Conservation (phyloP, 192 early-diverging fungal genomes). For the Coemansia sp. region DNA sequence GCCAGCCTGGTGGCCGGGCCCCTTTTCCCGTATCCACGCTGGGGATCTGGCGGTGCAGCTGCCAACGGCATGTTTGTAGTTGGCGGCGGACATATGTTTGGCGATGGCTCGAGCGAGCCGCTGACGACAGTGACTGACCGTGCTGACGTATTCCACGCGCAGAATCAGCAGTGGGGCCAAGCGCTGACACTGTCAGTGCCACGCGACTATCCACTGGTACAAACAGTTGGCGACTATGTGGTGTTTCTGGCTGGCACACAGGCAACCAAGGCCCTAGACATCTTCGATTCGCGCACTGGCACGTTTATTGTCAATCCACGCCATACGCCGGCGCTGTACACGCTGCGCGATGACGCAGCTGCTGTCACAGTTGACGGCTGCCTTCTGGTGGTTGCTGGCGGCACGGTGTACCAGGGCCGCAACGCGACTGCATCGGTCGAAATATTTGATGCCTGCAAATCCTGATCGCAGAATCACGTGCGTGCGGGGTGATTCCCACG, state of each 20-base stretch:
- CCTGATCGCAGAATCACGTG: background rate
- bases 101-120: slow-evolving; percentile 12
- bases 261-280: slow-evolving; percentile 43
- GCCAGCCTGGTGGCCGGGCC: slow-evolving; percentile 12
- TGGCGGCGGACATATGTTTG: slow-evolving; percentile 46
- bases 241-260: slow-evolving; percentile 40
- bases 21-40: slow-evolving; percentile 41
- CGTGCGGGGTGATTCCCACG: background rate
- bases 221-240: slow-evolving; percentile 44
- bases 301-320: slow-evolving; percentile 17
- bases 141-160: slow-evolving; percentile 38
- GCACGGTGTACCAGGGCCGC: slow-evolving; percentile 42
- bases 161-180: slow-evolving; percentile 25
- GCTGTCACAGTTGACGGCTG: slow-evolving; percentile 35
- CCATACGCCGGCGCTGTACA: slow-evolving; percentile 39
- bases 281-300: slow-evolving; percentile 32
- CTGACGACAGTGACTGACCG: slow-evolving; percentile 32
- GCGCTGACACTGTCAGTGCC: slow-evolving; percentile 34
- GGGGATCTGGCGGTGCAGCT: slow-evolving; percentile 44
- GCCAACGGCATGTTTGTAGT: slow-evolving; percentile 48
- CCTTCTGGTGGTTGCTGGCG: slow-evolving; percentile 44
- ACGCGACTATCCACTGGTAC: slow-evolving; percentile 44
- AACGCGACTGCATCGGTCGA: slow-evolving; percentile 48
- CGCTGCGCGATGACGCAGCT: slow-evolving; percentile 30
- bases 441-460: slow-evolving; percentile 42